Evolutionary conservation across 2,329 filamentous ascomycete genomes (phyloP).

Genomic region (Xylaria arbuscula): DNA sequence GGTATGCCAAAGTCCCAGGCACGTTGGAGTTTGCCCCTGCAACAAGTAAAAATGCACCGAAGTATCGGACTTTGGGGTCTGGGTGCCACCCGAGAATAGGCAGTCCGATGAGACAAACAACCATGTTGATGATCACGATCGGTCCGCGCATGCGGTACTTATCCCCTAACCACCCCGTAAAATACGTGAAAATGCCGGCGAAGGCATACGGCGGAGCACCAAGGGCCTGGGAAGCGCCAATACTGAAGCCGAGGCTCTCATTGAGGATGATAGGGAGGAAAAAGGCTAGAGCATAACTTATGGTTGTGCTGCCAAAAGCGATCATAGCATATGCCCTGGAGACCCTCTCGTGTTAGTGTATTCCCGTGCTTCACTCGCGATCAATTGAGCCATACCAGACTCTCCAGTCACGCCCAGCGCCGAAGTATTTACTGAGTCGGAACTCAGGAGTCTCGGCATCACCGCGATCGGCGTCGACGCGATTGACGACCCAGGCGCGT

Average conservation of each 20-base stretch:
- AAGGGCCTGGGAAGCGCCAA: constrained; percentile 74
- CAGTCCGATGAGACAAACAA: constrained; percentile 74
- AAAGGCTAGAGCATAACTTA: constrained; percentile 80
- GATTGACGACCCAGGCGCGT: constrained; percentile 51
- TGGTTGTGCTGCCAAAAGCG: constrained; percentile 74
- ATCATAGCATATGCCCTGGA: constrained; percentile 69
- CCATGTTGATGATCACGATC: constrained; percentile 72
- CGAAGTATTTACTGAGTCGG: constrained; percentile 52
- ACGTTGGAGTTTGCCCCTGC: constrained; percentile 83
- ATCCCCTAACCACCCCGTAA: constrained; percentile 72
- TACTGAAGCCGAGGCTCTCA: constrained; percentile 70
- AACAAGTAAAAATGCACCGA: constrained; percentile 80
- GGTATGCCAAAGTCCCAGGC: constrained; percentile 79
- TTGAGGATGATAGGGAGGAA: constrained; percentile 81
- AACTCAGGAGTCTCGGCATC: constrained; percentile 62
- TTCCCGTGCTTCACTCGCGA: neutral
- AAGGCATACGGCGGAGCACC: constrained; percentile 76
- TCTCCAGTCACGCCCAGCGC: constrained; percentile 55
- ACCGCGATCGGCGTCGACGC: constrained; percentile 58
- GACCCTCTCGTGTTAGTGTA: constrained; percentile 60
- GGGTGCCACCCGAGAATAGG: constrained; percentile 77
- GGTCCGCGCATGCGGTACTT: constrained; percentile 73
- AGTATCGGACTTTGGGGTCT: constrained; percentile 70
- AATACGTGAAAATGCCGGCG: constrained; percentile 71
- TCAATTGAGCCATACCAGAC: constrained; percentile 53